Percentiles rank a stretch among this genome's conserved stretches.
Evolutionary conservation across 2,329 filamentous ascomycete genomes (phyloP).

Genomic region (Cytospora schulzeri): DNA sequence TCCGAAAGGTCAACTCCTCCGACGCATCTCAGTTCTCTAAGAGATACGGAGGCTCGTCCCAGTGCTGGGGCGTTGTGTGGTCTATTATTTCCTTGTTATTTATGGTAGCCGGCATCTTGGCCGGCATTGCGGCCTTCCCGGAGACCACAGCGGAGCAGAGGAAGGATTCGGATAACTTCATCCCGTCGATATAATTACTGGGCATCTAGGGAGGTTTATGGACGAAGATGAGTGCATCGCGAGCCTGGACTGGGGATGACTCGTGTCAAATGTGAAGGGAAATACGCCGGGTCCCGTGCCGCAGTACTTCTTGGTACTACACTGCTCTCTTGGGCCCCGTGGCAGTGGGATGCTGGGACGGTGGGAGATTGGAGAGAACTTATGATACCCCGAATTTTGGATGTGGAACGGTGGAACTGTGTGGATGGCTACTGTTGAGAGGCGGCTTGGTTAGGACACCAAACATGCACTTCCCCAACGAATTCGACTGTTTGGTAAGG

Average conservation of each 20-base stretch:
- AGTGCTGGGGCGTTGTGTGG: slow-evolving; percentile 83
- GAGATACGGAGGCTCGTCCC: slow-evolving; percentile 75
- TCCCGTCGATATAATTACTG: slow-evolving; percentile 44
- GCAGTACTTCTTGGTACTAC: neutral
- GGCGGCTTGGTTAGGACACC: neutral
- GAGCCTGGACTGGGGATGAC: neutral
- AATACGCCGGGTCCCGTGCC: neutral
- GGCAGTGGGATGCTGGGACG: neutral
- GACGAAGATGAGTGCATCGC: neutral
- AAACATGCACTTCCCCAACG: neutral
- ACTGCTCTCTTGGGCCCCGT: neutral
- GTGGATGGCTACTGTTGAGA: neutral
- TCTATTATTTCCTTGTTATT: slow-evolving; percentile 70
- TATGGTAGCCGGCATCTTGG: slow-evolving; percentile 74
- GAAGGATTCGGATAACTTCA: slow-evolving; percentile 68
- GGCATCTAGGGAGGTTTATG: too few species aligned
- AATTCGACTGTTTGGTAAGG: neutral
- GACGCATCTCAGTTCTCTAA: slow-evolving; percentile 80
- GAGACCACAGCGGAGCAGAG: slow-evolving; percentile 70
- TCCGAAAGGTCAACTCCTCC: slow-evolving; percentile 78
- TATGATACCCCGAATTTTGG: slow-evolving; percentile 17
- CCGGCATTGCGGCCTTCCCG: slow-evolving; percentile 74
- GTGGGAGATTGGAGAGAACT: neutral
- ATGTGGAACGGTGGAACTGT: neutral
- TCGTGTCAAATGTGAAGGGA: neutral